A percentile compares a stretch with the other conserved stretches of the same genome.
Conservation (phyloP, 2,329 filamentous ascomycete genomes). For the Colletotrichum agaves region DNA sequence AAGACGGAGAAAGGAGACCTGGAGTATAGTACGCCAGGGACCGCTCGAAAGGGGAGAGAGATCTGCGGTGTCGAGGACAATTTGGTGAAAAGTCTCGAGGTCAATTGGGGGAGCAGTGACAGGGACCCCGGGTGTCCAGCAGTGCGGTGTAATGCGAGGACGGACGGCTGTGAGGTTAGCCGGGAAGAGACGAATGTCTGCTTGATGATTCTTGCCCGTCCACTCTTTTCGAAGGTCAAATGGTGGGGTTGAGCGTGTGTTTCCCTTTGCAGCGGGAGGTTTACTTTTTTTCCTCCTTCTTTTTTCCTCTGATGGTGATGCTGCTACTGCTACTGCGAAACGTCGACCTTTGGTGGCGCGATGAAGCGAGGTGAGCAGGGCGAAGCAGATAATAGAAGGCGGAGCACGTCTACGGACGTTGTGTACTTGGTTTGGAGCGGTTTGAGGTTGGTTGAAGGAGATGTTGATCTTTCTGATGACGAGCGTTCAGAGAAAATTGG, state of each 20-base stretch:
- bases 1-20: slow-evolving; percentile 36
- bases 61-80: slow-evolving; percentile 31
- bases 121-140: slow-evolving; percentile 30
- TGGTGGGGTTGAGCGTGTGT: slow-evolving; percentile 6
- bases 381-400: slow-evolving; percentile 26
- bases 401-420: slow-evolving; percentile 26
- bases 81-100: slow-evolving; percentile 36
- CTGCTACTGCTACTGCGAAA: neutral
- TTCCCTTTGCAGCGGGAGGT: neutral
- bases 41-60: slow-evolving; percentile 30
- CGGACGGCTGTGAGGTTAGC: slow-evolving; percentile 15
- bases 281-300: slow-evolving; percentile 14
- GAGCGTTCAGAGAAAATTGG: slow-evolving; percentile 37
- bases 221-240: neutral
- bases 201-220: neutral
- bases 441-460: slow-evolving; percentile 36
- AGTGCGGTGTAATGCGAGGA: slow-evolving; percentile 21
- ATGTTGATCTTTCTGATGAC: slow-evolving; percentile 36
- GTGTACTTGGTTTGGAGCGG: slow-evolving; percentile 20
- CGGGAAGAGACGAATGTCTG: slow-evolving; percentile 10
- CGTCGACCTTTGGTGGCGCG: neutral
- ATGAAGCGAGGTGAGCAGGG: slow-evolving; percentile 21
- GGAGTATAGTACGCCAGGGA: slow-evolving; percentile 28
- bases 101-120: slow-evolving; percentile 33
- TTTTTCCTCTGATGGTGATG: neutral